These are phyloP conservation scores for Bombardia bombarda DNA, from an alignment of 495 filamentous ascomycete species.

Conservation along the genomic window DNA sequence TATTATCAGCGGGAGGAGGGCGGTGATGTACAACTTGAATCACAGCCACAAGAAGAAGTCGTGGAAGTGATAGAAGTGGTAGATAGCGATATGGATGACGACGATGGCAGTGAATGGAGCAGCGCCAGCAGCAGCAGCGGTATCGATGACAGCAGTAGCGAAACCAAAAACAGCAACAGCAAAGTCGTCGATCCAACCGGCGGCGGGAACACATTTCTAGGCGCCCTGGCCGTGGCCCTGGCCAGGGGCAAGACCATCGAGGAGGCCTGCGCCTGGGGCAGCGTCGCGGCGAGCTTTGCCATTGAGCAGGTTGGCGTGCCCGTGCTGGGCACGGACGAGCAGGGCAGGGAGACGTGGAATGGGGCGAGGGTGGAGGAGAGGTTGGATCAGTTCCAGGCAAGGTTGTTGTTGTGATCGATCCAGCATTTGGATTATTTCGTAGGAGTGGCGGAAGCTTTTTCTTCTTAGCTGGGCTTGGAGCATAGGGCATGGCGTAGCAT, in stretches of 20 bases:
- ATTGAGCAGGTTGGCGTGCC: slow-evolving; percentile 93
- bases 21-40: too few species aligned
- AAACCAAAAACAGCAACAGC: slow-evolving; percentile 35
- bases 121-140: background rate
- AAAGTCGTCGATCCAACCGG: slow-evolving; percentile 83
- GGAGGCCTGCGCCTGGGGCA: slow-evolving; percentile 67
- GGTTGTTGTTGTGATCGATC: slow-evolving; percentile 13
- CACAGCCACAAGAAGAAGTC: too few species aligned
- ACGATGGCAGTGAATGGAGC: background rate
- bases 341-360: slow-evolving; percentile 73
- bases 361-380: slow-evolving; percentile 46
- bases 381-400: slow-evolving; percentile 41
- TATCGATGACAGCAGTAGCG: slow-evolving; percentile 16
- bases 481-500: too few species aligned
- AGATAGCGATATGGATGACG: too few species aligned
- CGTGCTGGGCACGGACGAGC: slow-evolving; percentile 37
- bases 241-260: slow-evolving; percentile 54
- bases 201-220: slow-evolving; percentile 91
- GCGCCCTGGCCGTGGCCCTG: slow-evolving; percentile 70
- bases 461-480: too few species aligned
- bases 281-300: slow-evolving; percentile 84
- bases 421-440: too few species aligned
- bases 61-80: too few species aligned
- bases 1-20: slow-evolving; percentile 43
- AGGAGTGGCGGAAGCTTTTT: too few species aligned